Conservation (phyloP, 345 rosid genomes). For the Eutrema japonicum region DNA sequence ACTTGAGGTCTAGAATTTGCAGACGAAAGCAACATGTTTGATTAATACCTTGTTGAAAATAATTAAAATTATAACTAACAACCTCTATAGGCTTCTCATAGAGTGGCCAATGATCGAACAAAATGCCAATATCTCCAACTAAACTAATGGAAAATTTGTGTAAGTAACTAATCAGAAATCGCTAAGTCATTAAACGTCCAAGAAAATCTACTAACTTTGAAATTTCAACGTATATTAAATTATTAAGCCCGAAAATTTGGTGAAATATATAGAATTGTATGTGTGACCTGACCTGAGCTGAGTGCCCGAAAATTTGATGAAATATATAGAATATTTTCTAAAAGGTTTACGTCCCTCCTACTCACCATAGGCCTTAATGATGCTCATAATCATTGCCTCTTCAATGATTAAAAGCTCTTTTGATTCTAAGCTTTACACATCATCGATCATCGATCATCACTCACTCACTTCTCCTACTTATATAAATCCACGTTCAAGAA, state of each 20-base stretch:
- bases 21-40: slow-evolving; percentile 41
- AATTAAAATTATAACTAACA: slow-evolving; percentile 9
- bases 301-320: background rate
- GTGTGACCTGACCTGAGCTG: background rate
- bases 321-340: background rate
- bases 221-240: background rate
- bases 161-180: background rate
- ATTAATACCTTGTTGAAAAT: slow-evolving; percentile 21
- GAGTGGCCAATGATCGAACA: slow-evolving; percentile 32
- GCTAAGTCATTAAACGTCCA: slow-evolving; percentile 15
- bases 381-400: slow-evolving; percentile 45
- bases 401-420: slow-evolving; percentile 46
- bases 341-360: slow-evolving; percentile 30
- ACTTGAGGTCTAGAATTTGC: slow-evolving; percentile 39
- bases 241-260: background rate
- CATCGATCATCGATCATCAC: slow-evolving; percentile 38
- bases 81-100: slow-evolving; percentile 17
- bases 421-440: slow-evolving; percentile 41
- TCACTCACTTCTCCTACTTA: slow-evolving; percentile 33
- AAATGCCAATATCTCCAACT: slow-evolving; percentile 35
- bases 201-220: background rate
- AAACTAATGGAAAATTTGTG: background rate
- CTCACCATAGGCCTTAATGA: slow-evolving; percentile 41
- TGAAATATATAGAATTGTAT: background rate
- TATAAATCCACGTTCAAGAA: slow-evolving; percentile 32